phyloP scores from a whole-genome alignment of 177 flowering plant genomes.

The Vitis hybrid region DNA sequence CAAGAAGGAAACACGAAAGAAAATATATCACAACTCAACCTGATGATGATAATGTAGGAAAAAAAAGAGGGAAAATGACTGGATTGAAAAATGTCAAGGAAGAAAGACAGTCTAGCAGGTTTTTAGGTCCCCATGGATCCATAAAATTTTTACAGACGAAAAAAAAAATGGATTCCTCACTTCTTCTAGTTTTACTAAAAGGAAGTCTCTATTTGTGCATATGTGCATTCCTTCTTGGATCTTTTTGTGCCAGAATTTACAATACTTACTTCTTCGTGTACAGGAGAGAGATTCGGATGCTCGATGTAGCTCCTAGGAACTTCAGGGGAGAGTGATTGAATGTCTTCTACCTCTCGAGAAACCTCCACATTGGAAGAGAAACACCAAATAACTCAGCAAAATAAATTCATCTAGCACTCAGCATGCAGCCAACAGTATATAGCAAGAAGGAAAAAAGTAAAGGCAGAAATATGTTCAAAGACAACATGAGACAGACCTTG shows the following conservation, averaged over 20 bases:
- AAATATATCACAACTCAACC: not conserved
- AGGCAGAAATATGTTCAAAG: not conserved
- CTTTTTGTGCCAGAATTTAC: not conserved
- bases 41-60: not conserved
- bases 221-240: no score
- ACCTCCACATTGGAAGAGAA: conserved; percentile 17
- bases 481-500: conserved; percentile 29
- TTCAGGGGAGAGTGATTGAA: conserved; percentile 14
- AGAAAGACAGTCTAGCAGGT: not conserved
- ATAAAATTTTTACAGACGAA: no score
- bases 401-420: not conserved
- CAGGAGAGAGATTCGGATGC: conserved; percentile 40
- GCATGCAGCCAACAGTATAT: not conserved
- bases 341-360: conserved; percentile 16
- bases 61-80: not conserved
- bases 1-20: not conserved
- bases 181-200: no score
- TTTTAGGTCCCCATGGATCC: no score
- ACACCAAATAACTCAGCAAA: not conserved
- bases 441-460: not conserved
- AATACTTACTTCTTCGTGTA: conserved; percentile 45
- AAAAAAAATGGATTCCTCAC: no score
- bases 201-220: no score
- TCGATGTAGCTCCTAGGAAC: conserved; percentile 25
- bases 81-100: not conserved